phyloP scores from a whole-genome alignment of 305 asterid species.

The Fraxinus angustifolia region DNA sequence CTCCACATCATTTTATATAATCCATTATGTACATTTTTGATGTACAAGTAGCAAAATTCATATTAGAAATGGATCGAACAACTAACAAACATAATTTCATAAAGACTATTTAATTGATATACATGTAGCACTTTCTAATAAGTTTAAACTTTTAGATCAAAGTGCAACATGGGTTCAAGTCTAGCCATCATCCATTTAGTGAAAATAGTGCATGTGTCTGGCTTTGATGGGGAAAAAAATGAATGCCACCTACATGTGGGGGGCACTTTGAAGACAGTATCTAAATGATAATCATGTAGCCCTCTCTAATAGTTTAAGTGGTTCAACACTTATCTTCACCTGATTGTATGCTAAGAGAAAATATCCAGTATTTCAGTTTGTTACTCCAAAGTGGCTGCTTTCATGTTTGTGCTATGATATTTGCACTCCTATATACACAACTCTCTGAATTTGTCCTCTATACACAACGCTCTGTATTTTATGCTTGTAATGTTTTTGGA shows the following conservation, averaged over 20 bases:
- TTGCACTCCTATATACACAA: neutral
- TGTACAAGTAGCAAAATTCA: too few relatives aligned
- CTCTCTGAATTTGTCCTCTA: neutral
- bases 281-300: neutral
- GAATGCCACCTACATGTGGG: neutral
- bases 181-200: neutral
- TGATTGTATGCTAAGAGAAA: neutral
- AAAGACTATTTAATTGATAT: neutral
- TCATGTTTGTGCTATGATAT: neutral
- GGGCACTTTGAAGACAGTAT: neutral
- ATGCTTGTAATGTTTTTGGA: constrained; percentile 7
- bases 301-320: neutral
- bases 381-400: neutral
- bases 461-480: neutral
- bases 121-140: neutral
- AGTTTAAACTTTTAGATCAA: neutral
- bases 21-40: too few relatives aligned
- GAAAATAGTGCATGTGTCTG: neutral
- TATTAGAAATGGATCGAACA: neutral
- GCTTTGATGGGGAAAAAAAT: neutral
- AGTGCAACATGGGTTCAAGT: neutral
- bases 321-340: neutral
- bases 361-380: neutral
- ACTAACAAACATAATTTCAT: neutral
- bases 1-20: too few relatives aligned